Conservation (phyloP, 176 grass and related monocot species). For the Eremochloa ophiuroides region DNA sequence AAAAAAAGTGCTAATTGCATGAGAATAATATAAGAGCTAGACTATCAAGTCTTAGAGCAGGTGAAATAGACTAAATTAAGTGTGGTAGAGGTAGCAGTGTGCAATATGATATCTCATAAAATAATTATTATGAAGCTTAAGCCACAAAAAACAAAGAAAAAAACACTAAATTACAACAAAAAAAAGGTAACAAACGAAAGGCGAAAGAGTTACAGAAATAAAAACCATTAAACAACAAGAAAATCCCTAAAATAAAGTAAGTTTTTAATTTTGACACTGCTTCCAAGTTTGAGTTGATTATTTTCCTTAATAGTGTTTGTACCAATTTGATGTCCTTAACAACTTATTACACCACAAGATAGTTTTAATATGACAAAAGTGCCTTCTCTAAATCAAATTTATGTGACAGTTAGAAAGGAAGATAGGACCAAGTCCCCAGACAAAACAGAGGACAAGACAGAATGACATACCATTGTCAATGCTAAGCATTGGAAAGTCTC, state of each 20-base stretch:
- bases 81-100: background rate
- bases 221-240: background rate
- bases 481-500: constrained; percentile 98
- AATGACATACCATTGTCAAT: constrained; percentile 84
- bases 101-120: background rate
- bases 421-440: constrained; percentile 17
- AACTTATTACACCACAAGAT: background rate
- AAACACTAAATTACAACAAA: background rate
- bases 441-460: constrained; percentile 17
- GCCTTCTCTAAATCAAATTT: background rate
- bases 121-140: background rate
- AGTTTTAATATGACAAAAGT: background rate
- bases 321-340: background rate
- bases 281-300: constrained; percentile 11
- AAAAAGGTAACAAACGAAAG: background rate
- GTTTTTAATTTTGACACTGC: background rate
- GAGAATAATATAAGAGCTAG: background rate
- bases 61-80: background rate
- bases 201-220: background rate
- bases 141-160: background rate
- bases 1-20: background rate
- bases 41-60: background rate
- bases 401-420: background rate
- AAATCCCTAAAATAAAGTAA: background rate
- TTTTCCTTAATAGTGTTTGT: background rate